Evolutionary conservation across 225 moss, liverwort and hornwort genomes (phyloP), one percentile per base, ranked within the genome.

Genomic region (Marchantia polymorpha): DNA sequence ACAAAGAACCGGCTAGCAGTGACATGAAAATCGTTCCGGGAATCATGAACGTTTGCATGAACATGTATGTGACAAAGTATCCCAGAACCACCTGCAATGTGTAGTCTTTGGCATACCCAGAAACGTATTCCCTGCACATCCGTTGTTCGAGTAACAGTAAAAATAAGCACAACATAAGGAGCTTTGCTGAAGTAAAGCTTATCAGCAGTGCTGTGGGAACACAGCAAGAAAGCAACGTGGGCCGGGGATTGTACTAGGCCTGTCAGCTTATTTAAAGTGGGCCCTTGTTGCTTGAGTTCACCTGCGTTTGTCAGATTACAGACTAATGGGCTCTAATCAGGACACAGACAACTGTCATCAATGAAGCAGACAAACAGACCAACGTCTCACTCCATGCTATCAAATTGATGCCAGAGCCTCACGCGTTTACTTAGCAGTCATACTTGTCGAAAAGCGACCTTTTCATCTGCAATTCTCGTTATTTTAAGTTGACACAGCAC

Each of bases 31-130:
- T 90, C 69, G 96, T 97, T 73, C 96, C 96, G 8, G 96, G 96
- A 78, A 97, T 92, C 96, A 97, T 97, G 81, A 97, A 97, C 55
- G 96, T 97, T 83, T 97, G 96, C 96, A 97, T 97, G 69, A 94
- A 97, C 72, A 97, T 87, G 79, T 97, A 97, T 25, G 82, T 83
- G 27, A 90, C 91, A 74, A 87, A 89, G 82, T 87, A 97, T 78
- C 94, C 92, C 48, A 94, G 85, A 58, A 94, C 78, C 81, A 97
- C 93, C 85, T 94, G 96, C 64, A 84, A 55, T 70, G 92, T 91
- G 73, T 94, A 94, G 55, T 92, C 86, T 52, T 90, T 86, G 66
- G 93, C 91, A 76, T 94, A 94, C 50, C 86, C 84, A 56, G 91
- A 91, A 69, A 97, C 56, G 78, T 94, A 93, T 72, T 90, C 90